Evolutionary conservation across 139 green algal genomes (phyloP).

Genomic region (Chlorella sp.): DNA sequence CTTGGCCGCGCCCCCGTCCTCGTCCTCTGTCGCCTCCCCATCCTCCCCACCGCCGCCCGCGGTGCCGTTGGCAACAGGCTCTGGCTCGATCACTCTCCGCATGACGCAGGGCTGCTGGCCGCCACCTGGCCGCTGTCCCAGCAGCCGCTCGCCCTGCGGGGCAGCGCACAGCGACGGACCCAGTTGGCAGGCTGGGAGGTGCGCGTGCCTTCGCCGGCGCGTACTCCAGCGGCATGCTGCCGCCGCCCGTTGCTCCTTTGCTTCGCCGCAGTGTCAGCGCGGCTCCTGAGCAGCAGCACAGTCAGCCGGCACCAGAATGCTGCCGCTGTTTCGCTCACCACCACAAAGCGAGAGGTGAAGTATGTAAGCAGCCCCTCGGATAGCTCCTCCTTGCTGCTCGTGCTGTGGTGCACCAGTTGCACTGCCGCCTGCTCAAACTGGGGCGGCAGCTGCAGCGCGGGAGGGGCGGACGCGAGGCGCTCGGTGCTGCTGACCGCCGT

Average conservation of each 20-base stretch:
- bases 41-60: neutral
- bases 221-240: too few relatives aligned
- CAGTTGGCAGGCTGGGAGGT: too few relatives aligned
- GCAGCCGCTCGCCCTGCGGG: slow-evolving; percentile 35
- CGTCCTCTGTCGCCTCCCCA: neutral
- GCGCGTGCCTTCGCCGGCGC: too few relatives aligned
- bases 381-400: slow-evolving; percentile 45
- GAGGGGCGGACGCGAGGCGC: too few relatives aligned
- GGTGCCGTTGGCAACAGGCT: neutral
- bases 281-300: too few relatives aligned
- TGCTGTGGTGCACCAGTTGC: slow-evolving; percentile 56
- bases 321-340: neutral
- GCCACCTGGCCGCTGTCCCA: slow-evolving; percentile 11
- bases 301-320: too few relatives aligned
- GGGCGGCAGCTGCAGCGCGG: slow-evolving; percentile 52
- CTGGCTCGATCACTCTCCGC: neutral
- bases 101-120: slow-evolving; percentile 15
- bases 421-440: slow-evolving; percentile 42
- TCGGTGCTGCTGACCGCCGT: too few relatives aligned
- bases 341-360: slow-evolving; percentile 31
- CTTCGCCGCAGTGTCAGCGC: too few relatives aligned
- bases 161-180: too few relatives aligned
- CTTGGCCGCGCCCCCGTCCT: neutral
- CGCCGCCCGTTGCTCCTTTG: too few relatives aligned
- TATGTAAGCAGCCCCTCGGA: slow-evolving; percentile 16